These are phyloP conservation scores for Luvunga scandens DNA, from an alignment of 345 rosid species.

Conservation along the genomic window DNA sequence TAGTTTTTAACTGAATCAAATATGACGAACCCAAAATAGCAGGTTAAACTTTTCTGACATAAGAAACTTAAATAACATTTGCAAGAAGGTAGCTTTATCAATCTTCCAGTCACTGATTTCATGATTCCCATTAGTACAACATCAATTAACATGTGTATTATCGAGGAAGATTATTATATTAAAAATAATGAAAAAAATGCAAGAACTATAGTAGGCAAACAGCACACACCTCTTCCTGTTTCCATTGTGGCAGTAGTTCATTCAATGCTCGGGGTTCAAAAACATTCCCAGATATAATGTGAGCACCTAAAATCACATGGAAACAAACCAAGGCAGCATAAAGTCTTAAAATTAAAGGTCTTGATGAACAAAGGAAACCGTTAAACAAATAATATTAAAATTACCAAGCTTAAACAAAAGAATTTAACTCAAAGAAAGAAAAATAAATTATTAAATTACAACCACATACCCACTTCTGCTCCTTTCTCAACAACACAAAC, in stretches of 20 bases:
- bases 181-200: neutral
- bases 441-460: neutral
- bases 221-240: slow-evolving; percentile 64
- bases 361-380: too few species aligned
- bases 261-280: slow-evolving; percentile 84
- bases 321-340: neutral
- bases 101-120: too few species aligned
- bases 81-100: neutral
- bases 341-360: too few species aligned
- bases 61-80: neutral
- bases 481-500: slow-evolving; percentile 98
- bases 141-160: neutral
- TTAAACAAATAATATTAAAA: neutral
- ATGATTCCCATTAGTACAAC: neutral
- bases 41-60: neutral
- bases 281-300: slow-evolving; percentile 84
- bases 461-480: slow-evolving; percentile 72
- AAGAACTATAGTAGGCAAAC: neutral
- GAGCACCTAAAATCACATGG: slow-evolving; percentile 63
- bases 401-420: neutral
- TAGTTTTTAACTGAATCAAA: neutral
- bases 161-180: neutral
- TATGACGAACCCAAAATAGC: neutral
- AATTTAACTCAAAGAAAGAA: neutral
- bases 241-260: slow-evolving; percentile 92